phyloP scores from a whole-genome alignment of 116 monocot species.

The Zostera marina region DNA sequence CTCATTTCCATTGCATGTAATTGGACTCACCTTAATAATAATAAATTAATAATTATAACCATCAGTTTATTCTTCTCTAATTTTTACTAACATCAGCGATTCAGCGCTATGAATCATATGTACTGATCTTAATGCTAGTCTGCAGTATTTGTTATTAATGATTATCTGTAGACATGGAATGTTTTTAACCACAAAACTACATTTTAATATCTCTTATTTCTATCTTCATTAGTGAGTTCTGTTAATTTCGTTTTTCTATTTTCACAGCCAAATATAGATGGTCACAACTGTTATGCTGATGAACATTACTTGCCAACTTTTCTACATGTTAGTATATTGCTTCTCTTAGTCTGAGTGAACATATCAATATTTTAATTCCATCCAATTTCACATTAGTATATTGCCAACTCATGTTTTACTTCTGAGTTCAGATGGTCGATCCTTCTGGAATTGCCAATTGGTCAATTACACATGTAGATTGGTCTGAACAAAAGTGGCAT shows the following conservation, averaged over 20 bases:
- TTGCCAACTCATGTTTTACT: background rate
- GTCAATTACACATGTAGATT: constrained; percentile 69
- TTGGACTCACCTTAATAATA: too few species aligned
- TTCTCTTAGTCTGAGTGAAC: background rate
- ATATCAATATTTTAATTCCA: background rate
- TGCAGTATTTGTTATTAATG: too few species aligned
- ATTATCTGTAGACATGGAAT: too few species aligned
- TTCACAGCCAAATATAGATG: constrained; percentile 53
- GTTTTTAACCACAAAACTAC: too few species aligned
- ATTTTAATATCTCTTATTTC: too few species aligned
- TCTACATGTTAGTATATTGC: constrained; percentile 40
- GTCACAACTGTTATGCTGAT: constrained; percentile 65
- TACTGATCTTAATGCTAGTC: too few species aligned
- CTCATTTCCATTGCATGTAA: too few species aligned
- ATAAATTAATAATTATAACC: too few species aligned
- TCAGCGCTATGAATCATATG: too few species aligned
- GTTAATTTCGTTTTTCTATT: background rate
- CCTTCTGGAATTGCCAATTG: constrained; percentile 57
- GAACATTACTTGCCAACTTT: constrained; percentile 91
- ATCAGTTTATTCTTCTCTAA: too few species aligned
- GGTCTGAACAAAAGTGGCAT: constrained; percentile 82
- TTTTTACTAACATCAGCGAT: too few species aligned
- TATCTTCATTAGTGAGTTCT: background rate
- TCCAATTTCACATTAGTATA: too few species aligned
- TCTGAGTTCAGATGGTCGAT: constrained; percentile 19